phyloP scores from a whole-genome alignment of 768 basidiomycete genomes.

The Agaricus subrufescens region DNA sequence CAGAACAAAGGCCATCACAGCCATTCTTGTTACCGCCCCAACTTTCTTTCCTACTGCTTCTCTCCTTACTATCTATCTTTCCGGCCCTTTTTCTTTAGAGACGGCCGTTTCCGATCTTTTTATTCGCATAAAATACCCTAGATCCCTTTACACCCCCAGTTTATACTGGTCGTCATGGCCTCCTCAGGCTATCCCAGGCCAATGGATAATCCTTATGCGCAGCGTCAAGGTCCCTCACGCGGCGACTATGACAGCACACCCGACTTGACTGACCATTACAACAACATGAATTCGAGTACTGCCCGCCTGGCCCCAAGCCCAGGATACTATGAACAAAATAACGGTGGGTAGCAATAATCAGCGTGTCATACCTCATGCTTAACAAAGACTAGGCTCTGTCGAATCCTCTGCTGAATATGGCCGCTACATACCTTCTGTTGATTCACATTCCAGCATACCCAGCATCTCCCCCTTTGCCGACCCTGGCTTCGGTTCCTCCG shows the following conservation, averaged over 20 bases:
- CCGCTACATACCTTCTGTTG: constrained; percentile 53
- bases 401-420: constrained; percentile 27
- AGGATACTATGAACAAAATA: constrained; percentile 33
- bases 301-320: constrained; percentile 48
- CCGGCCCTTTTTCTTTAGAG: neutral
- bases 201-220: constrained; percentile 17
- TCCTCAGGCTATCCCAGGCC: constrained; percentile 13
- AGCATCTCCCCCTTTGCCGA: constrained; percentile 59
- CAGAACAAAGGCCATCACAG: constrained; percentile 18
- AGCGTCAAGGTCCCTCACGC: constrained; percentile 25
- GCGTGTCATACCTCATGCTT: neutral
- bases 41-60: constrained; percentile 18
- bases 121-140: constrained; percentile 13
- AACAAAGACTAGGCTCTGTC: constrained; percentile 10
- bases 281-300: constrained; percentile 45
- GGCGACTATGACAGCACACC: constrained; percentile 45
- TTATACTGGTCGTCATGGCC: constrained; percentile 12
- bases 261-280: constrained; percentile 49
- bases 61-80: constrained; percentile 9
- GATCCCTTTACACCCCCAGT: neutral
- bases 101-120: constrained; percentile 12
- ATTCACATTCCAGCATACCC: constrained; percentile 56
- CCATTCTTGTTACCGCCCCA: constrained; percentile 14
- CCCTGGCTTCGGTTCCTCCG: constrained; percentile 42
- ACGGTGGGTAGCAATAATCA: constrained; percentile 16